phyloP scores from a whole-genome alignment of 345 rosid genomes.

The Eucalyptus polybractea region DNA sequence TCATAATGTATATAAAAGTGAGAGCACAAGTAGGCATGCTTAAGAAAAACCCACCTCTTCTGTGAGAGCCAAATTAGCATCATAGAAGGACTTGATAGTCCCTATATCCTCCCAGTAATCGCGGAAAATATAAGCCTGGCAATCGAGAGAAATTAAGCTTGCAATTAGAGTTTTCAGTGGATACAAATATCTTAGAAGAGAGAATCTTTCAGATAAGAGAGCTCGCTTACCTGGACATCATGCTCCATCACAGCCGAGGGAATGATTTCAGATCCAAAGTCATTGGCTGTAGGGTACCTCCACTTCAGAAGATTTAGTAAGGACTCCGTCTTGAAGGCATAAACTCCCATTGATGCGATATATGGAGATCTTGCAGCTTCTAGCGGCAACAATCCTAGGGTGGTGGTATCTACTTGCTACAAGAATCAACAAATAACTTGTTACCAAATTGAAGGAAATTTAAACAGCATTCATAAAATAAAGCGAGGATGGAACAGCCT shows the following conservation, averaged over 20 bases:
- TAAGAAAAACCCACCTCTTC: constrained; percentile 46
- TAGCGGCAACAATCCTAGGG: constrained; percentile 50
- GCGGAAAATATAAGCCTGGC: constrained; percentile 59
- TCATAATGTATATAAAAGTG: not conserved
- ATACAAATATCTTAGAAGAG: not conserved
- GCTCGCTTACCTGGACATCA: constrained; percentile 52
- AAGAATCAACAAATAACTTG: not conserved
- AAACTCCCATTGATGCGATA: constrained; percentile 95
- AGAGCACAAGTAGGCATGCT: not conserved
- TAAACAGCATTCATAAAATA: not conserved
- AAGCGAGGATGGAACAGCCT: not conserved
- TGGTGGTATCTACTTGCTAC: constrained; percentile 70
- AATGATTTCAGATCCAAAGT: constrained; percentile 92
- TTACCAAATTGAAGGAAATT: not conserved
- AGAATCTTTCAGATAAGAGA: not conserved
- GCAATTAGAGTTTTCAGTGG: not conserved
- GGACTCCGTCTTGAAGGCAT: constrained; percentile 65
- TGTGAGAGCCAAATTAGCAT: constrained; percentile 89
- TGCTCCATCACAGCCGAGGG: constrained; percentile 82
- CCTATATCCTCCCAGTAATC: constrained; percentile 99
- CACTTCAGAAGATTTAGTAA: constrained; percentile 59
- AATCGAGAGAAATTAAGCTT: not conserved
- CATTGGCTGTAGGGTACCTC: constrained; percentile 73
- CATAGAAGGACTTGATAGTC: constrained; percentile 76
- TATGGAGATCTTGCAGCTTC: constrained; percentile 58